Evolutionary conservation across 495 filamentous ascomycete species (phyloP).

Genomic region (Cercophora newfieldiana): DNA sequence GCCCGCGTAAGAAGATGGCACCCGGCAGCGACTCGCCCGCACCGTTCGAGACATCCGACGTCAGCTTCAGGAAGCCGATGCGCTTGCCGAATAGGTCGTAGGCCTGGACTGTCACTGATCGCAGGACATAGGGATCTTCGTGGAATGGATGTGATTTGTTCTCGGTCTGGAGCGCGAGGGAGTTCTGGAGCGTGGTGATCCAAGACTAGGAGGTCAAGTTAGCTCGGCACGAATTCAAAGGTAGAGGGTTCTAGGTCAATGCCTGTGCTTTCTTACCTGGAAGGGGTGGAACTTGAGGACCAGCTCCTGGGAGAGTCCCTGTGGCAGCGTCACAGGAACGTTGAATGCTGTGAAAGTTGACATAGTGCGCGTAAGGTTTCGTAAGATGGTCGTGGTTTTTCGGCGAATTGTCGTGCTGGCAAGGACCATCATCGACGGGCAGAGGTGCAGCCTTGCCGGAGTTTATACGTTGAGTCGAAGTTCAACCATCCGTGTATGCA

Average conservation of each 20-base stretch:
- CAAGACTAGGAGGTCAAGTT: conserved; percentile 49
- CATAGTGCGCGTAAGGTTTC: conserved; percentile 25
- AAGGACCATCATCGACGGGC: neutral
- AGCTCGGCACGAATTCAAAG: neutral
- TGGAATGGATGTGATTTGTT: conserved; percentile 68
- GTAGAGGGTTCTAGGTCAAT: neutral
- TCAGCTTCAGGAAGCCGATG: conserved; percentile 79
- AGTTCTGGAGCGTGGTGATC: conserved; percentile 66
- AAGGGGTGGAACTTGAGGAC: conserved; percentile 73
- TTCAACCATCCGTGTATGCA: neutral
- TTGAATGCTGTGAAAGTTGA: conserved; percentile 53
- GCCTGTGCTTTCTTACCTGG: conserved; percentile 48
- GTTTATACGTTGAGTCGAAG: neutral
- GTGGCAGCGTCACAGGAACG: conserved; percentile 57
- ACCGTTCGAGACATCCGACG: conserved; percentile 62
- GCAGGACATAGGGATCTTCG: conserved; percentile 66
- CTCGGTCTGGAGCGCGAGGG: conserved; percentile 60
- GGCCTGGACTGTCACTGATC: conserved; percentile 68
- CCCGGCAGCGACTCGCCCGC: conserved; percentile 69
- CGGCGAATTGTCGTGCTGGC: neutral
- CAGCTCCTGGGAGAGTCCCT: conserved; percentile 60
- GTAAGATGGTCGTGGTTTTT: neutral
- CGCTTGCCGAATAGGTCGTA: conserved; percentile 70
- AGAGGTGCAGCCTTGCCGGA: neutral
- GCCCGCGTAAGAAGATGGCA: conserved; percentile 76